Percentiles rank a stretch among this genome's conserved stretches.
Evolutionary conservation across 2,329 filamentous ascomycete species (phyloP).

Genomic region (Colletotrichum brevisporum): DNA sequence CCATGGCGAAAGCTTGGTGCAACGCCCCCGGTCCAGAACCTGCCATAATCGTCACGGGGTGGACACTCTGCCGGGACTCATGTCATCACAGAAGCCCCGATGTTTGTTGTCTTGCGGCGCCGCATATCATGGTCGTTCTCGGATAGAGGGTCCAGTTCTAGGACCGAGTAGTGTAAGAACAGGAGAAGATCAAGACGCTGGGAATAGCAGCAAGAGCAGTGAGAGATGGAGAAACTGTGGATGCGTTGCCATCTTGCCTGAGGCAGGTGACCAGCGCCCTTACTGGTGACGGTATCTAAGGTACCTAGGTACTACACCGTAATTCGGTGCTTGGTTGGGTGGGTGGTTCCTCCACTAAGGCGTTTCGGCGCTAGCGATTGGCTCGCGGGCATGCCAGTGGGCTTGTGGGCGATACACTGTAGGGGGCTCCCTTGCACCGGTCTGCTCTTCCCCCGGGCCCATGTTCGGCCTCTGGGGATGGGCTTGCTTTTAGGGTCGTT

Average conservation of each 20-base stretch:
- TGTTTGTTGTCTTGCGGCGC: constrained; percentile 8
- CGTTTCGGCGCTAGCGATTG: constrained; percentile 36
- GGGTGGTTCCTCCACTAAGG: constrained; percentile 28
- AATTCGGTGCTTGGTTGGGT: background rate
- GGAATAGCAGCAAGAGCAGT: constrained; percentile 11
- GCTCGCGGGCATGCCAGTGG: constrained; percentile 24
- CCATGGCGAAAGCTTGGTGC: constrained; percentile 39
- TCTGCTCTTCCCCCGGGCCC: background rate
- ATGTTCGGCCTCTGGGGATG: constrained; percentile 16
- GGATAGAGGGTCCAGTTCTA: background rate
- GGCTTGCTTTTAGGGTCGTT: background rate
- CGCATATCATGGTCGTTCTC: constrained; percentile 2
- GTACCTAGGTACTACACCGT: too few species aligned
- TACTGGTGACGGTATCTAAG: constrained; percentile 28
- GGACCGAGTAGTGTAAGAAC: background rate
- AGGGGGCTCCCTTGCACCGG: constrained; percentile 16
- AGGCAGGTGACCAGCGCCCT: constrained; percentile 27
- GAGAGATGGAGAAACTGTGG: constrained; percentile 14
- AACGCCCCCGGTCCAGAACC: constrained; percentile 26
- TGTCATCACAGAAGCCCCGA: constrained; percentile 10
- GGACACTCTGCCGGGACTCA: background rate
- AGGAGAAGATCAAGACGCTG: constrained; percentile 1
- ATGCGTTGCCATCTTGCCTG: constrained; percentile 6
- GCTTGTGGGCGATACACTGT: constrained; percentile 25
- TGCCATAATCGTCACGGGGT: too few species aligned